Evolutionary conservation across 345 rosid species (phyloP).

Genomic region (Angophora floribunda): DNA sequence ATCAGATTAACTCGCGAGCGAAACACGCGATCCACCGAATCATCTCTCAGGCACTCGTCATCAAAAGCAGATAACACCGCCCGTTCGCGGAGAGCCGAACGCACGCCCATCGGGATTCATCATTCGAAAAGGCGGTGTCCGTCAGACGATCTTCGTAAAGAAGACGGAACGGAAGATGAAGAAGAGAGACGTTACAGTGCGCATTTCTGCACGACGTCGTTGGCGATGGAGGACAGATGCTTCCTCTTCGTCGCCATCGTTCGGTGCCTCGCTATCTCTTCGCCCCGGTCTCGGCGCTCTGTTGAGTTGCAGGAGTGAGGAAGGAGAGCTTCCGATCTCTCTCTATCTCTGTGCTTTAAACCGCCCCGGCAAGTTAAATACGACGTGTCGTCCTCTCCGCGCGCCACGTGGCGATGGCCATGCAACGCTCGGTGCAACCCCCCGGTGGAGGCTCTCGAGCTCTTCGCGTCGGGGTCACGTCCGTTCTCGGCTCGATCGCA

Average conservation of each 20-base stretch:
- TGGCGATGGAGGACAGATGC: slow-evolving; percentile 78
- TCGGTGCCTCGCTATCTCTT: background rate
- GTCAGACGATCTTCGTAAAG: background rate
- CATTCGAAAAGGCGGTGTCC: background rate
- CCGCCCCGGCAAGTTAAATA: background rate
- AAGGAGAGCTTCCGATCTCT: background rate
- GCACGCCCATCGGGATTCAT: background rate
- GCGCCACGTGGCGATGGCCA: slow-evolving; percentile 29
- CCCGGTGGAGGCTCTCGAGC: background rate
- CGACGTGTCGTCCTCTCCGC: background rate
- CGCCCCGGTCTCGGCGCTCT: background rate
- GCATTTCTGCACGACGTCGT: slow-evolving; percentile 48
- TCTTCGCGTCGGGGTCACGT: background rate
- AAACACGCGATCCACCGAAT: background rate
- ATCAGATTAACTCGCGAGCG: background rate
- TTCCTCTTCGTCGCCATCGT: slow-evolving; percentile 29
- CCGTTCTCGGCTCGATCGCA: background rate
- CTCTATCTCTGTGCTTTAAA: background rate
- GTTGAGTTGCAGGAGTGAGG: background rate
- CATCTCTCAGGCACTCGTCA: background rate
- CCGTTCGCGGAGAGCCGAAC: background rate
- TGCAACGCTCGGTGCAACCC: slow-evolving; percentile 15
- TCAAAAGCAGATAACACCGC: background rate
- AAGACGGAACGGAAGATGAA: background rate
- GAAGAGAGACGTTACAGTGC: slow-evolving; percentile 34